Evolutionary conservation across 148 eudicot species (phyloP), one percentile per base, ranked within the genome.

Genomic region (Amaranthus palmeri): DNA sequence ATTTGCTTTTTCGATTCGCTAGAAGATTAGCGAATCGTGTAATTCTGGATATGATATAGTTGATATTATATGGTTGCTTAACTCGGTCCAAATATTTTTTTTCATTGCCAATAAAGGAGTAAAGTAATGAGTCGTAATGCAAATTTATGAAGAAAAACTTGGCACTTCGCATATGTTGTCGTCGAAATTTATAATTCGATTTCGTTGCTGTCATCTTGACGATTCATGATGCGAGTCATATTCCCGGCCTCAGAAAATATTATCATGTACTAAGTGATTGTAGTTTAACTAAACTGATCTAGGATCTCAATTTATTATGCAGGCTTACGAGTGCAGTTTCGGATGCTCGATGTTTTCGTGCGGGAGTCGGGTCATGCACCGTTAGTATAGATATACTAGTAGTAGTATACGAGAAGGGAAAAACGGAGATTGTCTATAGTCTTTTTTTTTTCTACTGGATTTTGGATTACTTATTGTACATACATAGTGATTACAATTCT

Each of bases 391-490:
- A 25, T 25, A 25, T 25, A 25, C 36, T 25, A 25, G 36, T 63
- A 58, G 11, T 17, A 13, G 3, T 25, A 12, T 58, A 58, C 12
- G 4, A 58, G 52, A 63, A 51, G 52, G 10, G 67, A 45, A 63
- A 14, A 12, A 47, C 40, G 10, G 47, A 64, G 68, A 64, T 14
- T 47, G 68, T 64, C 41, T 64, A 63, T 62, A 45, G 52, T 47
- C 7, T 47, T 12, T 46, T 64, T 8, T 62, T 14, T 17, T 25
- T 43, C 3, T 5, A 43, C 8, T 14, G 67, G 67, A 43, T 17
- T 12, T 8, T 43, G 36, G 36, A 25, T 43, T 6, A 10, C 45
- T 63, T 47, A 7, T 44, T 64, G 68, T 64, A 64, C 52, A 64
- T 25, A 25, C 36, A 25, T 25, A 25, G 36, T 25, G 36, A 25